phyloP scores from a whole-genome alignment of 2,329 filamentous ascomycete genomes.

The Colletotrichum plurivorum region DNA sequence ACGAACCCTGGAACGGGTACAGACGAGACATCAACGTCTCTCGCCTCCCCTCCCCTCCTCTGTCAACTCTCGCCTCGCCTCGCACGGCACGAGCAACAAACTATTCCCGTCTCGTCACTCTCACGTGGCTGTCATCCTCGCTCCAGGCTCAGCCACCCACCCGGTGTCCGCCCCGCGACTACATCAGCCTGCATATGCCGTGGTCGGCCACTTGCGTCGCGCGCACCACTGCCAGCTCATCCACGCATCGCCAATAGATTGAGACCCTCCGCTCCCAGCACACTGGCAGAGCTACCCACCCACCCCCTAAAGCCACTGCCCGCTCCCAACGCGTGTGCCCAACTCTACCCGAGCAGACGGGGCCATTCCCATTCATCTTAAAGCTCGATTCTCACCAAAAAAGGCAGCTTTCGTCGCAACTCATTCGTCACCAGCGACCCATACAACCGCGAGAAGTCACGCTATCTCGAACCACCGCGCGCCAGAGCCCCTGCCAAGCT shows the following conservation, averaged over 20 bases:
- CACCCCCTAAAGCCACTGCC: constrained; percentile 54
- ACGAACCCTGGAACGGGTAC: constrained; percentile 11
- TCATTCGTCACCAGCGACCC: constrained; percentile 41
- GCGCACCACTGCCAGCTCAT: constrained; percentile 73
- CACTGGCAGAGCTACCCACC: constrained; percentile 57
- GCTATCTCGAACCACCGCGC: constrained; percentile 15
- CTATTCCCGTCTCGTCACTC: constrained; percentile 42
- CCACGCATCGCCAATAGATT: constrained; percentile 72
- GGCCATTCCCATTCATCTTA: constrained; percentile 47
- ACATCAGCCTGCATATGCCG: constrained; percentile 73
- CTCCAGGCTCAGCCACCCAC: constrained; percentile 55
- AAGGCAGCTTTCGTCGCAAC: constrained; percentile 41
- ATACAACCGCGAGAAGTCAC: constrained; percentile 28
- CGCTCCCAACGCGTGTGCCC: constrained; percentile 59
- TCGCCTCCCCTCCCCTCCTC: constrained; percentile 9
- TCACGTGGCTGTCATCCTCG: constrained; percentile 61
- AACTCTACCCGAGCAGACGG: constrained; percentile 58
- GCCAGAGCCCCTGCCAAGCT: constrained; percentile 19
- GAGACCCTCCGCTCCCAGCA: constrained; percentile 62
- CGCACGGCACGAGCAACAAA: constrained; percentile 24
- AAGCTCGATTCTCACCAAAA: constrained; percentile 48
- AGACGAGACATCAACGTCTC: constrained; percentile 20
- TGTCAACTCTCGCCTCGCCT: constrained; percentile 8
- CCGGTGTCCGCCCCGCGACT: constrained; percentile 53
- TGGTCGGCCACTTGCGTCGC: constrained; percentile 67